A percentile compares a stretch with the other conserved stretches of the same genome.
Evolutionary conservation across 108 stramenopile genomes (phyloP).

Genomic region (Pelagomonas calceolata): DNA sequence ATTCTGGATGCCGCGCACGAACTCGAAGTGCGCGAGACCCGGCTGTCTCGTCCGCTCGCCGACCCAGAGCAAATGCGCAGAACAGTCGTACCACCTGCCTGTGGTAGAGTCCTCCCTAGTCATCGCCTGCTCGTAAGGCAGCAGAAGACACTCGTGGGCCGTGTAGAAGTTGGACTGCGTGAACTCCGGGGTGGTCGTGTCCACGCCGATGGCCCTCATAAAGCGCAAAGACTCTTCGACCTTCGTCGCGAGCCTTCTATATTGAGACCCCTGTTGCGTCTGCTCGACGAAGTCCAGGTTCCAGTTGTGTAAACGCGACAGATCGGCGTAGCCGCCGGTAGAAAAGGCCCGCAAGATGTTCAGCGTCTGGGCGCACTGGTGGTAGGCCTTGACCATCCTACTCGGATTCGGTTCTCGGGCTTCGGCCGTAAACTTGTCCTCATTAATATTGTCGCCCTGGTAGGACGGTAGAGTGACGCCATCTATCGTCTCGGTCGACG

Average conservation of each 20-base stretch:
- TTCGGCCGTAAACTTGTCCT: constrained; percentile 71
- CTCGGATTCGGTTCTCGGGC: constrained; percentile 70
- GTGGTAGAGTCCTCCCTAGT: constrained; percentile 91
- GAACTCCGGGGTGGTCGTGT: constrained; percentile 66
- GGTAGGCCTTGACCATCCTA: constrained; percentile 74
- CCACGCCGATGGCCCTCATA: constrained; percentile 93
- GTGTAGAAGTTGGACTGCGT: constrained; percentile 86
- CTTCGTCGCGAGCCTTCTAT: constrained; percentile 75
- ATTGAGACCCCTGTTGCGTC: constrained; percentile 75
- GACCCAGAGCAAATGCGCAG: constrained; percentile 97
- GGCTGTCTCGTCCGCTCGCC: constrained; percentile 96
- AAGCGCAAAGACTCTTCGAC: constrained; percentile 84
- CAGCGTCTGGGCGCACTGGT: constrained; percentile 86
- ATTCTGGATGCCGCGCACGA: constrained; percentile 87
- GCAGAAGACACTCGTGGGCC: constrained; percentile 91
- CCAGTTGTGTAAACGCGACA: constrained; percentile 87
- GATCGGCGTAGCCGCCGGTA: constrained; percentile 90
- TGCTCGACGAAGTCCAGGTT: constrained; percentile 95
- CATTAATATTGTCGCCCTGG: constrained; percentile 96
- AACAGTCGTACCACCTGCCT: constrained; percentile 90
- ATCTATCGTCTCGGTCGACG: constrained; percentile 67
- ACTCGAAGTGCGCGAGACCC: constrained; percentile 96
- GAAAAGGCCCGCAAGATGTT: constrained; percentile 90
- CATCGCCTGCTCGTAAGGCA: constrained; percentile 93
- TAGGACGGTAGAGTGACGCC: constrained; percentile 76